Evolutionary conservation across 2,329 filamentous ascomycete species (phyloP).

Genomic region (Lecanicillium sp.): DNA sequence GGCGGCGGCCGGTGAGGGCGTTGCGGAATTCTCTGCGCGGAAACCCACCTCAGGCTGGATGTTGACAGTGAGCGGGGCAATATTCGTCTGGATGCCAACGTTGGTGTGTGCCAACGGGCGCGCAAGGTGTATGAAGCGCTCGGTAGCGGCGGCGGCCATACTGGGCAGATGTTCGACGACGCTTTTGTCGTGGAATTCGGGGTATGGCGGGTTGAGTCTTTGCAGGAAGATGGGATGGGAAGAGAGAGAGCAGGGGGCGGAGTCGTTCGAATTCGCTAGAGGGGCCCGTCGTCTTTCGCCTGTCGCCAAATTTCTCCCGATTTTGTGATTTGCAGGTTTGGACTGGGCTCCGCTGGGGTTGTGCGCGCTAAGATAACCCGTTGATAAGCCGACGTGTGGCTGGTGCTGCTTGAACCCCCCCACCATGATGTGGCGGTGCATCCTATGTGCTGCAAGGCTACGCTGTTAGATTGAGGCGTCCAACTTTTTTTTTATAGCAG

Average conservation of each 20-base stretch:
- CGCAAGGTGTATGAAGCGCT: slow-evolving; percentile 90
- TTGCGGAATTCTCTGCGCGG: too few species aligned
- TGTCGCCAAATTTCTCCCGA: slow-evolving; percentile 27
- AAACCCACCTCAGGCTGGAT: slow-evolving; percentile 84
- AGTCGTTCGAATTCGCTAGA: slow-evolving; percentile 1
- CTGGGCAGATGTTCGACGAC: slow-evolving; percentile 36
- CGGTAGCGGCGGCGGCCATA: slow-evolving; percentile 71
- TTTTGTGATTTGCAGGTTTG: slow-evolving; percentile 36
- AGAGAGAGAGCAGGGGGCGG: slow-evolving; percentile 10
- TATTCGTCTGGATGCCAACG: slow-evolving; percentile 73
- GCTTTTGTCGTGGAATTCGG: slow-evolving; percentile 13
- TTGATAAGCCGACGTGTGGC: slow-evolving; percentile 27
- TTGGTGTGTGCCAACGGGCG: slow-evolving; percentile 80
- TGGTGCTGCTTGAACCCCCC: slow-evolving; percentile 15
- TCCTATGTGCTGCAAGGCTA: slow-evolving; percentile 24
- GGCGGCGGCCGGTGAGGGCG: too few species aligned
- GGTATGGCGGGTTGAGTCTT: slow-evolving; percentile 12
- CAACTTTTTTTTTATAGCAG: slow-evolving; percentile 22
- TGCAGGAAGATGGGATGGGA: slow-evolving; percentile 11
- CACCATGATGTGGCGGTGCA: slow-evolving; percentile 26
- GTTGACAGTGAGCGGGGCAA: slow-evolving; percentile 85
- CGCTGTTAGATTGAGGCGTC: too few species aligned
- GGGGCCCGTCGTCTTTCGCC: not conserved
- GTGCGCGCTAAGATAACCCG: slow-evolving; percentile 48
- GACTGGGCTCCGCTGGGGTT: slow-evolving; percentile 35